Evolutionary conservation across 2,329 filamentous ascomycete species (phyloP).

Genomic region (Aspergillus chevalieri): DNA sequence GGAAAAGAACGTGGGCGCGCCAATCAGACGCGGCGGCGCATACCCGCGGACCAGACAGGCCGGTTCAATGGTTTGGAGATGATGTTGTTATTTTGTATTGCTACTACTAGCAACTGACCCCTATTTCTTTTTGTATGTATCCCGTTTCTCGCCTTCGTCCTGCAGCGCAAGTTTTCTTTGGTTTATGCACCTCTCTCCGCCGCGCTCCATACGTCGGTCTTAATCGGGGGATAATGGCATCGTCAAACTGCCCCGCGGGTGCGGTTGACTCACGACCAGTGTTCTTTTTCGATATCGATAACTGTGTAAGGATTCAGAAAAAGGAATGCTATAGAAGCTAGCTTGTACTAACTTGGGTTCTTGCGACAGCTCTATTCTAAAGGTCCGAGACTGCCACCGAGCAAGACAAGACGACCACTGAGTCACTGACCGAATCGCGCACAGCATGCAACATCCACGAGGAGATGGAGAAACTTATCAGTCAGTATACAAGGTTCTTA

Average conservation of each 20-base stretch:
- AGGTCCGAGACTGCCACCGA: slow-evolving; percentile 48
- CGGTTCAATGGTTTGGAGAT: not conserved
- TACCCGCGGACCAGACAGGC: not conserved
- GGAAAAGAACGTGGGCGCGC: slow-evolving; percentile 2
- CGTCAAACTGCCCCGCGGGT: slow-evolving; percentile 8
- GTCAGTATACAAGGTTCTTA: slow-evolving; percentile 20
- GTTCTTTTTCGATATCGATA: slow-evolving; percentile 91
- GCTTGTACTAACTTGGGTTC: slow-evolving; percentile 8
- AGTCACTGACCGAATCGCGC: slow-evolving; percentile 4
- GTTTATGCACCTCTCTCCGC: not conserved
- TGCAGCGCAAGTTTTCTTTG: not conserved
- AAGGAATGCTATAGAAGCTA: not conserved
- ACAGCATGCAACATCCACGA: slow-evolving; percentile 74
- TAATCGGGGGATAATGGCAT: slow-evolving; percentile 17
- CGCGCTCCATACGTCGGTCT: slow-evolving; percentile 1
- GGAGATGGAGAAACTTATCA: slow-evolving; percentile 78
- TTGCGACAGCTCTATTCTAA: slow-evolving; percentile 66
- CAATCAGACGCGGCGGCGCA: not conserved
- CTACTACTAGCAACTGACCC: too few relatives aligned
- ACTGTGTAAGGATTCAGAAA: slow-evolving; percentile 58
- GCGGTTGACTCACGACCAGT: slow-evolving; percentile 45
- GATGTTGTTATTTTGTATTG: not conserved
- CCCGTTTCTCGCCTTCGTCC: not conserved
- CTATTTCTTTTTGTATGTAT: not conserved
- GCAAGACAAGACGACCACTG: slow-evolving; percentile 4